Conservation (phyloP, 768 basidiomycete genomes). For the Fibroporia radiculosa region DNA sequence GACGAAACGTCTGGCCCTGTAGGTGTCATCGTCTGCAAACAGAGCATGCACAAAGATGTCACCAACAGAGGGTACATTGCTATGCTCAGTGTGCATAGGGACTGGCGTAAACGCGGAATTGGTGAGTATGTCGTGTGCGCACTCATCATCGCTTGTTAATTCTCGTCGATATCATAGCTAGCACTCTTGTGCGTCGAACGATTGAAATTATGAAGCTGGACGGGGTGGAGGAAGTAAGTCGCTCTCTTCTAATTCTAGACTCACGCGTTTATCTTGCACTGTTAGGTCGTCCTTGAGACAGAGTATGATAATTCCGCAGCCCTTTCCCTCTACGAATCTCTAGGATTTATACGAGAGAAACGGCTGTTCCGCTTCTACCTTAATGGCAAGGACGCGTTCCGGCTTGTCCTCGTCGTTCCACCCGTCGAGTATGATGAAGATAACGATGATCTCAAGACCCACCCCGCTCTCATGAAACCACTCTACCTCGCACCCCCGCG, state of each 20-base stretch:
- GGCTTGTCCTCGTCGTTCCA: conserved; percentile 63
- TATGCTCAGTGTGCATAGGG: conserved; percentile 86
- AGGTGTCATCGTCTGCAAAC: conserved; percentile 96
- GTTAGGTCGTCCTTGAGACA: conserved; percentile 88
- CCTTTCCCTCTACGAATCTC: conserved; percentile 79
- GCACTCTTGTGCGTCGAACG: conserved; percentile 74
- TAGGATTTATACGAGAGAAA: conserved; percentile 96
- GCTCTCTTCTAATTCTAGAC: conserved; percentile 1
- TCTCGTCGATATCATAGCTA: conserved; percentile 46
- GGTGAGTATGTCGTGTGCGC: conserved; percentile 46
- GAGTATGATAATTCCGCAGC: conserved; percentile 91
- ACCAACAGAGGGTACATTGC: conserved; percentile 93
- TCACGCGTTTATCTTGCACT: neutral
- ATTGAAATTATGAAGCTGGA: conserved; percentile 76
- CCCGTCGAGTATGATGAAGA: conserved; percentile 7
- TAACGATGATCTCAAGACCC: conserved; percentile 3
- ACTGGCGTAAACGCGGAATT: conserved; percentile 86
- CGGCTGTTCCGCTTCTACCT: conserved; percentile 92
- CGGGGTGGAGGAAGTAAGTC: conserved; percentile 82
- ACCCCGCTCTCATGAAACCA: neutral
- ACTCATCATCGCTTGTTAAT: conserved; percentile 25
- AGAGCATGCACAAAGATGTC: conserved; percentile 72
- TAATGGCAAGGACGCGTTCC: conserved; percentile 94
- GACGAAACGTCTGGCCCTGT: conserved; percentile 51
- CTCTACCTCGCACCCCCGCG: conserved; percentile 16